Base-by-base conservation (phyloP, 768 basidiomycete species). In the Termitomyces sp. region DNA sequence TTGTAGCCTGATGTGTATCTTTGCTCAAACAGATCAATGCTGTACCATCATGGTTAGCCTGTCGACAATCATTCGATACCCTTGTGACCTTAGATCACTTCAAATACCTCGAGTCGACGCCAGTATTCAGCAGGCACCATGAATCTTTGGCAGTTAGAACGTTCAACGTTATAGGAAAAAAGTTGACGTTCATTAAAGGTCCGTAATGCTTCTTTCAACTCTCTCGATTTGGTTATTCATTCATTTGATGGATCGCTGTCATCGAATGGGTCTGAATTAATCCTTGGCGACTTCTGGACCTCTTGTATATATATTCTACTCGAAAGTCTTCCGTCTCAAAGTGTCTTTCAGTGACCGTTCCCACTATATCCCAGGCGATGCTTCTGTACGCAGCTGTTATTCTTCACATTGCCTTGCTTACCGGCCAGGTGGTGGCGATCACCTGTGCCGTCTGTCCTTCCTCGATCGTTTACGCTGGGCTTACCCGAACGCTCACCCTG, bases 371-470 rank as follows among this genome's bases (percentile, higher is more conserved):
- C 11, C 11, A 34, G 17, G 31, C 38, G 5, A 62, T 65, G 64
- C 15, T 48, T 20, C 8, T 57, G n/a, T 60, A 59, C 8, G 2
- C 46, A 38, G 20, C 45, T 31, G 36, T 38, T 20, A 38, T 36
- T 45, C 49, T 65, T 5, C 53, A 53, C 48, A 32, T 62, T 45
- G 37, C 56, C 14, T 49, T 61, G 48, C 29, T 56, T 36, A 43
- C 34, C 25, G 14, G 51, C 2, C 56, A 52, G 47, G 50, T 49
- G 31, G 52, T 37, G 2, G 64, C 64, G 20, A 52, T 65, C 11
- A 43, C 25, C 59, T 65, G 64, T 43, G 64, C 58, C 1, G 25
- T 60, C 42, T 65, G 64, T 59, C 61, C 61, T 29, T 31, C 61
- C 25, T 49, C 64, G 5, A 62, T 65, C 40, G 46, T 58, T 31